Percentiles rank a stretch among this genome's conserved stretches.
Evolutionary conservation across 2,329 filamentous ascomycete species (phyloP).

Genomic region (Plectosphaerella sp.): DNA sequence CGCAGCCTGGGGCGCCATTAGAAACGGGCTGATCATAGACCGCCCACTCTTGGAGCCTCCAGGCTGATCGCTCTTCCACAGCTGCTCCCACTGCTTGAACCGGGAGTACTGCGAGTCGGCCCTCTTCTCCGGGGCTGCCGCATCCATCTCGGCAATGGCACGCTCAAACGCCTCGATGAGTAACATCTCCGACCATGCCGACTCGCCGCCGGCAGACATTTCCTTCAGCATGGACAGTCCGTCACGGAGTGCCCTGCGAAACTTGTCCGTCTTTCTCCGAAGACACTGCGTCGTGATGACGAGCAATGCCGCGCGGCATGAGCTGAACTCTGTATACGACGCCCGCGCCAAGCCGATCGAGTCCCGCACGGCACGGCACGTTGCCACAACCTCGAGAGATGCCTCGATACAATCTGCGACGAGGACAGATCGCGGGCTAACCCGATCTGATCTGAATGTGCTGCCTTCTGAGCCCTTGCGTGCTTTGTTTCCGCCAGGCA

Average conservation of each 20-base stretch:
- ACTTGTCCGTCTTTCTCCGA: slow-evolving; percentile 29
- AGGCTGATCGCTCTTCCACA: slow-evolving; percentile 35
- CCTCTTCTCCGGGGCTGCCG: slow-evolving; percentile 37
- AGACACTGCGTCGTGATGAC: slow-evolving; percentile 37
- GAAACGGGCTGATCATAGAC: slow-evolving; percentile 9
- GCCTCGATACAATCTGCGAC: slow-evolving; percentile 49
- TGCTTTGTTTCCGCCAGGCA: neutral
- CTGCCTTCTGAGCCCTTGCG: neutral
- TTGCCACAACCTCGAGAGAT: slow-evolving; percentile 45
- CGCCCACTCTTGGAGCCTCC: slow-evolving; percentile 11
- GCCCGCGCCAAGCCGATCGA: slow-evolving; percentile 48
- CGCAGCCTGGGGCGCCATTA: slow-evolving; percentile 19
- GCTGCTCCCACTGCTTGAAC: slow-evolving; percentile 28
- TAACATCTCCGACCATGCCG: slow-evolving; percentile 45
- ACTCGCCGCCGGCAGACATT: slow-evolving; percentile 48
- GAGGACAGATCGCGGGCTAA: slow-evolving; percentile 27
- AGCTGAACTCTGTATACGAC: slow-evolving; percentile 52
- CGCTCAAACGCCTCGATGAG: slow-evolving; percentile 48
- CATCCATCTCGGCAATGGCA: slow-evolving; percentile 25
- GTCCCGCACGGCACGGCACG: slow-evolving; percentile 43
- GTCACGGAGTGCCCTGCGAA: slow-evolving; percentile 39
- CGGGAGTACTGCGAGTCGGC: slow-evolving; percentile 43
- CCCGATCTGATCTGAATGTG: neutral
- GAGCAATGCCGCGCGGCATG: slow-evolving; percentile 48
- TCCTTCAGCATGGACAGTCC: slow-evolving; percentile 47